These are phyloP conservation scores for Aegilops tauschii DNA, from an alignment of 176 grass and related monocot species.

Conservation along the genomic window DNA sequence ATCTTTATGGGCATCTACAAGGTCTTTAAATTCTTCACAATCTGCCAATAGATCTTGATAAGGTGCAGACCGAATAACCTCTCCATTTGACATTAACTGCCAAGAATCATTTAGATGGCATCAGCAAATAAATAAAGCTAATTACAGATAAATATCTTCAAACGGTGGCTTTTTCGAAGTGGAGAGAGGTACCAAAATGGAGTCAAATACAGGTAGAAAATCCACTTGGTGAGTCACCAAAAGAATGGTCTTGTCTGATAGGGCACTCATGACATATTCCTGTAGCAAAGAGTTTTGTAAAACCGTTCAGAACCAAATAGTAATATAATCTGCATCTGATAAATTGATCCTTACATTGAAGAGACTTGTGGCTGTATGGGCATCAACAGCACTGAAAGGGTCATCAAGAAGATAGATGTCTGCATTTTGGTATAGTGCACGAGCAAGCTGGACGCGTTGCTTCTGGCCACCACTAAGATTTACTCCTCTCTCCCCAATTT, in stretches of 20 bases:
- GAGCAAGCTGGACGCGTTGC: slow-evolving; percentile 87
- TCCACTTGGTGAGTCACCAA: slow-evolving; percentile 96
- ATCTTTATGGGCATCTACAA: slow-evolving; percentile 80
- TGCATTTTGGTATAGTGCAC: slow-evolving; percentile 85
- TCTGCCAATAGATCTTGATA: slow-evolving; percentile 60
- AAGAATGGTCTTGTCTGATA: slow-evolving; percentile 77
- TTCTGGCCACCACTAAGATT: slow-evolving; percentile 98
- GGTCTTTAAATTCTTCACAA: slow-evolving; percentile 76
- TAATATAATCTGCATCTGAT: background rate
- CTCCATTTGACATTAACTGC: slow-evolving; percentile 91
- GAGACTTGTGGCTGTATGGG: slow-evolving; percentile 79
- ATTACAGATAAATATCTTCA: background rate
- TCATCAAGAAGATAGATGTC: slow-evolving; percentile 95
- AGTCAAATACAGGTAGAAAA: slow-evolving; percentile 85
- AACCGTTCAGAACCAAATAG: background rate
- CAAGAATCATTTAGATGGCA: slow-evolving; percentile 14
- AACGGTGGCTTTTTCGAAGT: background rate
- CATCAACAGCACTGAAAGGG: slow-evolving; percentile 97
- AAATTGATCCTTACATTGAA: slow-evolving; percentile 64
- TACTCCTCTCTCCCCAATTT: slow-evolving; percentile 93
- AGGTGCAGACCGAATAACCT: slow-evolving; percentile 56
- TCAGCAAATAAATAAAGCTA: background rate
- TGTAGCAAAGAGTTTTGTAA: slow-evolving; percentile 15
- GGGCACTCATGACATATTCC: slow-evolving; percentile 87
- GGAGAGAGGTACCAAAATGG: slow-evolving; percentile 52